phyloP scores from a whole-genome alignment of 2,329 filamentous ascomycete species.

The Aspergillus calidoustus region DNA sequence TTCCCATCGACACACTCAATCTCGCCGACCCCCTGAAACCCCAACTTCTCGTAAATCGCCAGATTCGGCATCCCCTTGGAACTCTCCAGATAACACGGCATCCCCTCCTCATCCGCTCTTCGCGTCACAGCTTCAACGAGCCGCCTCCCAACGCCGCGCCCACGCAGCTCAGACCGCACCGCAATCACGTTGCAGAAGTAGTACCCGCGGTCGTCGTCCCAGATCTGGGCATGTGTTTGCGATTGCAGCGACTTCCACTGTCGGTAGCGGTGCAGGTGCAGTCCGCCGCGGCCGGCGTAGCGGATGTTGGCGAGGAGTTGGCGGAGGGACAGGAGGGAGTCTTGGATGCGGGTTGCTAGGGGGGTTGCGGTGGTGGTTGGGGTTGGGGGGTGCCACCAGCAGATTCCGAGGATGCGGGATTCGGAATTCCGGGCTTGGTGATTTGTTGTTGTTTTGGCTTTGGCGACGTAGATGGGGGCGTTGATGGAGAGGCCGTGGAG shows the following conservation, averaged over 20 bases:
- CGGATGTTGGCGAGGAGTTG: constrained; percentile 70
- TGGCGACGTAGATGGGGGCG: constrained; percentile 69
- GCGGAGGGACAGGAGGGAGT: constrained; percentile 68
- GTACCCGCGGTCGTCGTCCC: constrained; percentile 69
- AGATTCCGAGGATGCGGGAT: constrained; percentile 64
- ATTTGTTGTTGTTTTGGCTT: constrained; percentile 65
- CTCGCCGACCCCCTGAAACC: constrained; percentile 67
- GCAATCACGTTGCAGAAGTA: constrained; percentile 80
- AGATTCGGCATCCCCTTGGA: constrained; percentile 71
- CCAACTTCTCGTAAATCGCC: constrained; percentile 71
- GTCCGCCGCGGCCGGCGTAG: constrained; percentile 67
- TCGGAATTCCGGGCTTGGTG: constrained; percentile 34
- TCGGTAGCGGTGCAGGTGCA: constrained; percentile 69
- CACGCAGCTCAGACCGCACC: constrained; percentile 67
- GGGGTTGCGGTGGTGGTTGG: constrained; percentile 53
- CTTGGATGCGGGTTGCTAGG: constrained; percentile 67
- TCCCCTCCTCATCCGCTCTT: constrained; percentile 66
- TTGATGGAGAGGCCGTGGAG: constrained; percentile 63
- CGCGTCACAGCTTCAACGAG: constrained; percentile 68
- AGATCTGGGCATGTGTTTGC: constrained; percentile 64
- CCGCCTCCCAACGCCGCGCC: constrained; percentile 67
- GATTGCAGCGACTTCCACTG: constrained; percentile 73
- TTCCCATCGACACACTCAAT: constrained; percentile 70
- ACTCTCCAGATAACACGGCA: constrained; percentile 72
- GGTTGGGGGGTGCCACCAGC: constrained; percentile 71